phyloP scores from a whole-genome alignment of 305 asterid species.

The Ilex paraguariensis region DNA sequence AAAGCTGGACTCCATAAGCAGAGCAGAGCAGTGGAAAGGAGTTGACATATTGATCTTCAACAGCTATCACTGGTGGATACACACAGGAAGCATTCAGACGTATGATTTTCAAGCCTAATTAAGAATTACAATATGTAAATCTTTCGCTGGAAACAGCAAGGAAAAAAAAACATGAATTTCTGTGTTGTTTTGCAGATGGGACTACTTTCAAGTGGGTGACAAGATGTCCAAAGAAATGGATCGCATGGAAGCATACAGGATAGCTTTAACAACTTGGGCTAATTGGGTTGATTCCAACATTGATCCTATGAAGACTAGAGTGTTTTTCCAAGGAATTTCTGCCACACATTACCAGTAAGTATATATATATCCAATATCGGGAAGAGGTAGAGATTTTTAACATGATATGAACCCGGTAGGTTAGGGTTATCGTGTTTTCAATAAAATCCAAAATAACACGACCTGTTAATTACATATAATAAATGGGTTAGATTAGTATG shows the following conservation, averaged over 20 bases:
- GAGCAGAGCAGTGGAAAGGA: constrained; percentile 36
- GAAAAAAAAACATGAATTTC: neutral
- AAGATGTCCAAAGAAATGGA: constrained; percentile 44
- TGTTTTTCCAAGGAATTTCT: constrained; percentile 73
- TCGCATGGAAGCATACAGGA: constrained; percentile 61
- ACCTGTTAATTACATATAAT: too few species aligned
- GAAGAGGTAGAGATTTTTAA: too few species aligned
- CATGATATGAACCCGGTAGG: too few species aligned
- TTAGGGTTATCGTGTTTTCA: too few species aligned
- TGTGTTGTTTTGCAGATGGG: constrained; percentile 47
- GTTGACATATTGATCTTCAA: constrained; percentile 63
- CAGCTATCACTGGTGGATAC: constrained; percentile 84
- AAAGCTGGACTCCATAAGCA: constrained; percentile 48
- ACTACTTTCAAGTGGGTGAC: constrained; percentile 52
- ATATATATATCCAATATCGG: neutral
- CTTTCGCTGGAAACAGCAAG: neutral
- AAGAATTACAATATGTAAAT: too few species aligned
- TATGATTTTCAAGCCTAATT: constrained; percentile 3
- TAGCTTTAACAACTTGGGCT: constrained; percentile 73
- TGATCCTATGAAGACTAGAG: constrained; percentile 41
- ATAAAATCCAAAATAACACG: too few species aligned
- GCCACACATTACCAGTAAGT: constrained; percentile 52
- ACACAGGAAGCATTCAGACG: constrained; percentile 47
- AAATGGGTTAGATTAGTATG: too few species aligned
- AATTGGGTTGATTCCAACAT: constrained; percentile 68